Evolutionary conservation across 768 basidiomycete species (phyloP).

Genomic region (Rhodotorula toruloides): DNA sequence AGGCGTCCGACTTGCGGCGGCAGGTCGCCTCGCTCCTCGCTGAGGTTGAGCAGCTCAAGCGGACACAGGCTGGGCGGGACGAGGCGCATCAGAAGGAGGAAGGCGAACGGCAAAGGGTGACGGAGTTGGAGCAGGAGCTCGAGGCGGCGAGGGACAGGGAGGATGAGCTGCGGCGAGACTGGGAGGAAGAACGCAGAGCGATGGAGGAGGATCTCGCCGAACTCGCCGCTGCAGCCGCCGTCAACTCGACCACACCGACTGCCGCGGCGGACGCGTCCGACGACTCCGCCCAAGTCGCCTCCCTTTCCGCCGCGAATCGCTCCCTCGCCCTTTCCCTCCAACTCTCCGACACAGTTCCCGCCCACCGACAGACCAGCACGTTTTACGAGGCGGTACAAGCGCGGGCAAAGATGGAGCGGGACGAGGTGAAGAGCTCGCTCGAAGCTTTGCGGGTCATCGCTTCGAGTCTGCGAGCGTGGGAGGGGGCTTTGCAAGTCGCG

Average conservation of each 20-base stretch:
- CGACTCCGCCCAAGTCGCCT: background rate
- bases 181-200: background rate
- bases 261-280: no score
- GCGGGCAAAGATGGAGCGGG: background rate
- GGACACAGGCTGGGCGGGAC: background rate
- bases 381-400: background rate
- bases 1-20: background rate
- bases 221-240: background rate
- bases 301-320: no score
- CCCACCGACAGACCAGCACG: no score
- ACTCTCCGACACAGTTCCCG: background rate
- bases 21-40: background rate
- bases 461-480: background rate
- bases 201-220: slow-evolving; percentile 11
- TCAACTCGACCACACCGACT: no score
- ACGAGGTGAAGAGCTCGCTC: background rate
- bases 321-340: background rate
- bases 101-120: background rate
- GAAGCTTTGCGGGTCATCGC: background rate
- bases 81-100: background rate
- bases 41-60: background rate
- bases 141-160: background rate
- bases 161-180: background rate
- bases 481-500: background rate
- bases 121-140: background rate